phyloP scores from a whole-genome alignment of 768 basidiomycete species.

The Phanerodontia chrysosporium region DNA sequence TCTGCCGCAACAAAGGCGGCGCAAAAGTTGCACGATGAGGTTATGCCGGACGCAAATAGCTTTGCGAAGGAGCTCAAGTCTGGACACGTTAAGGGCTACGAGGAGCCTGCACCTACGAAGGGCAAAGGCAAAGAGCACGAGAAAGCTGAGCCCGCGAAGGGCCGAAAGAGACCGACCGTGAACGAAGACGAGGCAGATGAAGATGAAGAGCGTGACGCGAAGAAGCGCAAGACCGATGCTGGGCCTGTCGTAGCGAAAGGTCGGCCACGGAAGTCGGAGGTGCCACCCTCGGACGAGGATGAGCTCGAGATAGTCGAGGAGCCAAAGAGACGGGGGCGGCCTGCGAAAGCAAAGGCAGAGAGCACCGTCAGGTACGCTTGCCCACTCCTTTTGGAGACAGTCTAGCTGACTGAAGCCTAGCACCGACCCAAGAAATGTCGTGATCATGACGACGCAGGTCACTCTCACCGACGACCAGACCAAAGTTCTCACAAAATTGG shows the following conservation, averaged over 20 bases:
- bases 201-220: constrained; percentile 22
- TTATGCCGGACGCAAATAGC: constrained; percentile 76
- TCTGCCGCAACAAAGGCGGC: constrained; percentile 52
- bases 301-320: constrained; percentile 8
- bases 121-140: constrained; percentile 16
- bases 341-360: background rate
- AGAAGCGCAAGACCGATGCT: constrained; percentile 19
- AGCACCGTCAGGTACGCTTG: constrained; percentile 24
- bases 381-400: background rate
- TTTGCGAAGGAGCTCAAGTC: constrained; percentile 64
- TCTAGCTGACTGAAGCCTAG: background rate
- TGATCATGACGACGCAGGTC: constrained; percentile 69
- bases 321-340: constrained; percentile 23
- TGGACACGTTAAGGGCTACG: constrained; percentile 26
- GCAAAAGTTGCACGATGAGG: constrained; percentile 38
- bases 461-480: constrained; percentile 49
- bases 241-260: background rate
- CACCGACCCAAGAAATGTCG: constrained; percentile 25
- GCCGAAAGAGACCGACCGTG: constrained; percentile 25
- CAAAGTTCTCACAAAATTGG: constrained; percentile 65
- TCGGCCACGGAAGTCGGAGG: constrained; percentile 10
- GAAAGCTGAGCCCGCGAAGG: constrained; percentile 6
- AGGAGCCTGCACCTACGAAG: constrained; percentile 17
- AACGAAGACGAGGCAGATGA: constrained; percentile 16
- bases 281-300: constrained; percentile 7